Evolutionary conservation across 1,284 basidiomycete species (phyloP).

Genomic region (Tilletia walkeri): DNA sequence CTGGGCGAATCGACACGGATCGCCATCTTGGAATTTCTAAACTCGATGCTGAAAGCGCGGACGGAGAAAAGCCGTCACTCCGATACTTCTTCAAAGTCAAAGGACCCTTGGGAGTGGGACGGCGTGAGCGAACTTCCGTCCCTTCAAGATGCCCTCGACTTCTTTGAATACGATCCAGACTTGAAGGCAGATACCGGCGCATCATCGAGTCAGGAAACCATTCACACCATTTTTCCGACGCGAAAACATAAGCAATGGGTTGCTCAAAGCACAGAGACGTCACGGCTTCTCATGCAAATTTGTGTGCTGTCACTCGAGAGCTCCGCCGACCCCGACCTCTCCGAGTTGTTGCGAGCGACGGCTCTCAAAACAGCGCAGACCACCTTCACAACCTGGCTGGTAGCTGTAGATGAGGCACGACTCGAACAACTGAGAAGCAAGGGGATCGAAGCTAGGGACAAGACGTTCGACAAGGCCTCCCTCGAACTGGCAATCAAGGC

Average conservation of each 20-base stretch:
- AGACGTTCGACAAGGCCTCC: not conserved
- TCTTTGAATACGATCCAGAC: constrained; percentile 15
- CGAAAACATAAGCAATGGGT: not conserved
- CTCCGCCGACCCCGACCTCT: not conserved
- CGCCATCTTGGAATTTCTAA: not conserved
- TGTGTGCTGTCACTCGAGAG: constrained; percentile 5
- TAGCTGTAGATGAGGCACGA: not conserved
- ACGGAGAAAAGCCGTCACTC: not conserved
- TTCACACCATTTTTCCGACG: not conserved
- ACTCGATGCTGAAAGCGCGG: not conserved
- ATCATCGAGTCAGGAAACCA: too few species aligned
- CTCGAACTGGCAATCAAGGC: not conserved
- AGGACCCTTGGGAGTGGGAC: constrained; percentile 51
- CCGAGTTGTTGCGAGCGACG: not conserved
- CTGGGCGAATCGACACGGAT: not conserved
- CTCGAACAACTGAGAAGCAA: not conserved
- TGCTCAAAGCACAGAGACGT: not conserved
- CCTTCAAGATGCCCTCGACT: constrained; percentile 31
- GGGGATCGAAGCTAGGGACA: not conserved
- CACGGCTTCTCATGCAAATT: constrained; percentile 4
- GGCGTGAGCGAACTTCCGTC: constrained; percentile 45
- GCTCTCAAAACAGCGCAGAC: not conserved
- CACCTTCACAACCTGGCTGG: constrained; percentile 4
- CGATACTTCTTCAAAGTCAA: not conserved
- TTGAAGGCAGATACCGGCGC: not conserved